Evolutionary conservation across 179 eudicot species (phyloP).

Genomic region (Beta lomatogona): DNA sequence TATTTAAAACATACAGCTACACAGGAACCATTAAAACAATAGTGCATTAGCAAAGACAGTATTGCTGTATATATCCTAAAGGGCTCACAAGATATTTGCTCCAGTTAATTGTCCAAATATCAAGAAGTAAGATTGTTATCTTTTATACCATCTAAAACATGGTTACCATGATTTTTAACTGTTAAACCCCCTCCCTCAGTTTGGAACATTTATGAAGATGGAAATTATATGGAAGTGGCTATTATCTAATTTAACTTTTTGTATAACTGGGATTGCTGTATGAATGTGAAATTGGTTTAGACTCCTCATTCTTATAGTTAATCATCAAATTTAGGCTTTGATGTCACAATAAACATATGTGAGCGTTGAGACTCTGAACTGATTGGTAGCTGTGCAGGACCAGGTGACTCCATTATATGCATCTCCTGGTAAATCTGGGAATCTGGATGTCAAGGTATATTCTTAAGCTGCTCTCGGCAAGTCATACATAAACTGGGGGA

Average conservation of each 20-base stretch:
- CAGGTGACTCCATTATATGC: conserved; percentile 28
- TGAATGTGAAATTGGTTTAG: background rate
- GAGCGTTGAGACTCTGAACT: conserved; percentile 12
- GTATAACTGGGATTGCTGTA: background rate
- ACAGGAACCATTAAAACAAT: too few relatives aligned
- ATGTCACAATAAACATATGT: background rate
- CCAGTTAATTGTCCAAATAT: too few relatives aligned
- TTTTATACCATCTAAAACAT: background rate
- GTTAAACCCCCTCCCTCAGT: background rate
- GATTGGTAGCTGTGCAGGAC: conserved; percentile 51
- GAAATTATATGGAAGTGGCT: background rate
- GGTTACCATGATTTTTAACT: background rate
- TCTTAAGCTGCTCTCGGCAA: conserved; percentile 23
- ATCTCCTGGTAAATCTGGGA: conserved; percentile 36
- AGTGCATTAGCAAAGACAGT: too few relatives aligned
- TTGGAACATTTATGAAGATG: background rate
- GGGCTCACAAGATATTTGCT: too few relatives aligned
- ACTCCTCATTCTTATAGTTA: background rate
- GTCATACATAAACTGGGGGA: conserved; percentile 20
- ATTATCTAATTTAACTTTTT: background rate
- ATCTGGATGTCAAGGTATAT: conserved; percentile 58
- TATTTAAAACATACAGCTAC: too few relatives aligned
- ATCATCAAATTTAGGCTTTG: background rate
- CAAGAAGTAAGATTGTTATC: background rate
- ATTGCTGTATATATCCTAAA: too few relatives aligned